A percentile compares a stretch with the other conserved stretches of the same genome.
Evolutionary conservation across 2,329 filamentous ascomycete species (phyloP).

Genomic region (Lachnellula hyalina): DNA sequence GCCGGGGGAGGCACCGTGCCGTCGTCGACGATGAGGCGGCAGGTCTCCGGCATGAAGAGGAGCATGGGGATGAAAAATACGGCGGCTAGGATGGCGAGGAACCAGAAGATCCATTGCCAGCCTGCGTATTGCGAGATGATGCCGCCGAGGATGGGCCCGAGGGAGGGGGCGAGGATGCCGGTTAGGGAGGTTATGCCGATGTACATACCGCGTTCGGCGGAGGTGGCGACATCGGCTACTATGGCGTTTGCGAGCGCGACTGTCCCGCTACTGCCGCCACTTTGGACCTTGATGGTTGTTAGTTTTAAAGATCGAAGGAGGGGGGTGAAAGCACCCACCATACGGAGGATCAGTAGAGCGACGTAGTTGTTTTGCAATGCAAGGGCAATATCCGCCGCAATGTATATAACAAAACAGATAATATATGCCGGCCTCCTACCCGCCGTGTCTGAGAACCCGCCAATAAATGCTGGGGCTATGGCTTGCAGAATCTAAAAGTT

Average conservation of each 20-base stretch:
- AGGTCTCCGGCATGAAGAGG: conserved; percentile 47
- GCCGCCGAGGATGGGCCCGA: conserved; percentile 25
- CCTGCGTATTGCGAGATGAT: conserved; percentile 19
- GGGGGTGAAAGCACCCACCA: conserved; percentile 28
- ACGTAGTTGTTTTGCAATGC: conserved; percentile 45
- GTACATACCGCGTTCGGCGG: conserved; percentile 56
- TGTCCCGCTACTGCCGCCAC: conserved; percentile 52
- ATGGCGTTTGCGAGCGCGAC: conserved; percentile 54
- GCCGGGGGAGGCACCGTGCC: conserved; percentile 50
- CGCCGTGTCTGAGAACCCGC: conserved; percentile 47
- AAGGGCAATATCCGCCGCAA: conserved; percentile 49
- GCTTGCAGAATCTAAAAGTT: conserved; percentile 48
- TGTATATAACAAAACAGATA: conserved; percentile 47
- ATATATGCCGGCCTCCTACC: conserved; percentile 52
- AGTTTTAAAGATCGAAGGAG: not conserved
- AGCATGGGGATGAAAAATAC: conserved; percentile 19
- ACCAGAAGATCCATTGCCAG: conserved; percentile 47
- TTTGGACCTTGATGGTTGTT: conserved; percentile 31
- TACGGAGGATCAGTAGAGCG: conserved; percentile 47
- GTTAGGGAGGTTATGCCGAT: conserved; percentile 57
- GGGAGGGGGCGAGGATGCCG: conserved; percentile 42
- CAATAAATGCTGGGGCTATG: conserved; percentile 51
- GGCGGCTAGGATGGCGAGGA: conserved; percentile 18
- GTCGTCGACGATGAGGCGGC: conserved; percentile 45
- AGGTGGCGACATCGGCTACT: conserved; percentile 58